phyloP scores from a whole-genome alignment of 208 protist genomes.

The Balamuthia mandrillaris region DNA sequence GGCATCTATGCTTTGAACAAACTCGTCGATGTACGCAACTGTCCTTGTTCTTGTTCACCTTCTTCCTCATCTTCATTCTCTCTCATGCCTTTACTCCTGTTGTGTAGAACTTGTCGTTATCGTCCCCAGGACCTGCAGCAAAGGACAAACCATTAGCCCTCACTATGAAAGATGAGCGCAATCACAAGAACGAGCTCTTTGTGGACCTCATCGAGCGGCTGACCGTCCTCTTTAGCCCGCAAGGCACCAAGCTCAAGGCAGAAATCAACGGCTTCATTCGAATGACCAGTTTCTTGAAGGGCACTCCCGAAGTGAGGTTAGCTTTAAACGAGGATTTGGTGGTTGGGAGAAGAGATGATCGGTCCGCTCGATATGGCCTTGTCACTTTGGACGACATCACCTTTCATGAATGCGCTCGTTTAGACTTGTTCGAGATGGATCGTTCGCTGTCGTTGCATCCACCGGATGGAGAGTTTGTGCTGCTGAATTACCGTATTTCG shows the following conservation, averaged over 20 bases:
- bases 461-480: constrained; percentile 78
- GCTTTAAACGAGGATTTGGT: constrained; percentile 80
- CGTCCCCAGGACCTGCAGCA: neutral
- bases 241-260: constrained; percentile 48
- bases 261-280: constrained; percentile 84
- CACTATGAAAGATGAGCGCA: neutral
- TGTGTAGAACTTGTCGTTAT: neutral
- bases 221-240: constrained; percentile 72
- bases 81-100: neutral
- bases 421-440: constrained; percentile 73
- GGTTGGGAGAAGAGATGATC: constrained; percentile 52
- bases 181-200: constrained; percentile 81
- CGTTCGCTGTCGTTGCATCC: constrained; percentile 74
- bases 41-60: neutral
- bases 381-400: constrained; percentile 78
- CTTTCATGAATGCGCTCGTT: constrained; percentile 78
- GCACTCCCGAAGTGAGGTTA: constrained; percentile 78
- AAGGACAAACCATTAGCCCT: constrained; percentile 56
- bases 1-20: constrained; percentile 54
- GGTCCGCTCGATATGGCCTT: constrained; percentile 28
- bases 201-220: constrained; percentile 84
- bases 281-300: constrained; percentile 84
- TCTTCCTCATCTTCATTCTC: neutral
- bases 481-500: constrained; percentile 85
- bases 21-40: constrained; percentile 38